Base-by-base conservation (phyloP, 129 eudicot species). In the Flaveria bidentis region DNA sequence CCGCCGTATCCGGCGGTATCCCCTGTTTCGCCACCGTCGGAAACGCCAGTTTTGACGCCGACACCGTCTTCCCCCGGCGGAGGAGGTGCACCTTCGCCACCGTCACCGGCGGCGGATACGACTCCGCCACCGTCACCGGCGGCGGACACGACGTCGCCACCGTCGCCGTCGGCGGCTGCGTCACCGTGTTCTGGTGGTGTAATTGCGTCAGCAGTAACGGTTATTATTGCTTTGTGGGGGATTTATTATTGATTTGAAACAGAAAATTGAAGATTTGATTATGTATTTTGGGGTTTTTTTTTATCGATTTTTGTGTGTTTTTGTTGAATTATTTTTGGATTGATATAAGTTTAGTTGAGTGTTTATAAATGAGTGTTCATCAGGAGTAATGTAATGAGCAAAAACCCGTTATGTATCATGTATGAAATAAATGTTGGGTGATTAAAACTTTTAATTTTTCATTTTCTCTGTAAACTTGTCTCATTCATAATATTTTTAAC, bases 391-490 rank as follows among this genome's bases (percentile, higher is more conserved):
- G 23, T 10, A 65, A 61, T 58, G 28, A 23, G 7, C 11, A 69
- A 22, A 22, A 22, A 53, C 60, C 22, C 23, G 45, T 56, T 56
- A 55, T 68, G 36, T 9, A 28, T 53, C 58, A 52, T 79, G 52
- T 72, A 53, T 79, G 64, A 14, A 80, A 80, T 80, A 80, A 73
- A 73, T 58, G 16, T n/a, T 78, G 69, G 82, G 76, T 78, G 51
- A 20, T 66, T 55, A 65, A 36, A 75, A 26, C 75, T 50, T 49
- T 71, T 39, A 16, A 16, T 64, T 73, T 52, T 5, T 23, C 6
- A 25, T 9, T 71, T 60, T 52, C 39, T 4, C 39, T 33, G 7
- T 33, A 33, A 33, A 33, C 6, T 36, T 36, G 41, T 5, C 41
- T 36, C 41, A 36, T 36, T 36, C 1, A 5, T 36, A 36, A 36